phyloP scores from a whole-genome alignment of 495 filamentous ascomycete species.

The Lasiosphaeria ovina region DNA sequence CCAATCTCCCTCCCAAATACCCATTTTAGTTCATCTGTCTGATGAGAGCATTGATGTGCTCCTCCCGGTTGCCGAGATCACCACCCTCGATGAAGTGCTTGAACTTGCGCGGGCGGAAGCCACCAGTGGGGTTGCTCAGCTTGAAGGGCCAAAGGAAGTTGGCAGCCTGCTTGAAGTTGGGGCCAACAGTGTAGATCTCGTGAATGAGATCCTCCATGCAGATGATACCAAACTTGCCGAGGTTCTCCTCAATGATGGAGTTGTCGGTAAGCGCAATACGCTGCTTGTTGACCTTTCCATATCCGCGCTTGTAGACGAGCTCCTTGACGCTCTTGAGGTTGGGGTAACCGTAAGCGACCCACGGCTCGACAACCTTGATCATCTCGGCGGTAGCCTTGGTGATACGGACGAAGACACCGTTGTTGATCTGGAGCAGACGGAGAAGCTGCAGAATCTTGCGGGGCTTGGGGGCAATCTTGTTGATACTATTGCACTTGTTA shows the following conservation, averaged over 20 bases:
- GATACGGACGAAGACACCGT: slow-evolving; percentile 93
- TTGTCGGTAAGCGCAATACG: slow-evolving; percentile 96
- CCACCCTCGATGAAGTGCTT: slow-evolving; percentile 99
- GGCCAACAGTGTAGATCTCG: slow-evolving; percentile 97
- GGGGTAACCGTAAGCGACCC: slow-evolving; percentile 98
- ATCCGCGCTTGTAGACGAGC: slow-evolving; percentile 99
- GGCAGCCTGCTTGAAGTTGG: slow-evolving; percentile 99
- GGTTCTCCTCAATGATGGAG: slow-evolving; percentile 89
- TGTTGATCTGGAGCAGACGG: slow-evolving; percentile 99
- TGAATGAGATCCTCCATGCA: slow-evolving; percentile 99
- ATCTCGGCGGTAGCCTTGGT: slow-evolving; percentile 98
- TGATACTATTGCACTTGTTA: slow-evolving; percentile 68
- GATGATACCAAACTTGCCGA: slow-evolving; percentile 98
- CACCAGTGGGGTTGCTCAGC: slow-evolving; percentile 94
- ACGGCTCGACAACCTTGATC: slow-evolving; percentile 96
- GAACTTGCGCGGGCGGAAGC: slow-evolving; percentile 95
- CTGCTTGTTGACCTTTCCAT: slow-evolving; percentile 96
- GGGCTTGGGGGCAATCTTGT: slow-evolving; percentile 99
- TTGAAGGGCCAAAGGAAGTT: slow-evolving; percentile 99
- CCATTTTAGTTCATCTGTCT: slow-evolving; percentile 91
- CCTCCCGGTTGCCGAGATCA: slow-evolving; percentile 97
- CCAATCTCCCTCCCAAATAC: slow-evolving; percentile 13
- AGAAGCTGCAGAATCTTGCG: slow-evolving; percentile 99
- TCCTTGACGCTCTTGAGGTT: slow-evolving; percentile 98
- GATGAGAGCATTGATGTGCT: slow-evolving; percentile 96